Evolutionary conservation across 2,329 filamentous ascomycete species (phyloP).

Genomic region (Penicillium sp.): DNA sequence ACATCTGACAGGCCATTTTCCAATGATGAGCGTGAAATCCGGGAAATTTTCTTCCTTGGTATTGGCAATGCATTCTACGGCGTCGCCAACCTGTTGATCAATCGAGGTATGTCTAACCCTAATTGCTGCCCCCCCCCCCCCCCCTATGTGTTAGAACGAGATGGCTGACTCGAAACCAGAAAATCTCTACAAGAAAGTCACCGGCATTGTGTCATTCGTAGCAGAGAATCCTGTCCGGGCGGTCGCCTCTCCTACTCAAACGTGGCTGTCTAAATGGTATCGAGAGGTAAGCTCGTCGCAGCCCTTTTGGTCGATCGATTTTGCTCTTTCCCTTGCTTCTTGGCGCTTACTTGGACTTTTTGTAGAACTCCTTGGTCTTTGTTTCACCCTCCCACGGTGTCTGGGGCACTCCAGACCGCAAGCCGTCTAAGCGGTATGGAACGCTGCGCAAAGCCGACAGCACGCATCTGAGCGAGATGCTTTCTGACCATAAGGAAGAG

Average conservation of each 20-base stretch:
- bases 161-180: constrained; percentile 39
- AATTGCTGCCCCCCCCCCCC: background rate
- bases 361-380: constrained; percentile 73
- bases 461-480: constrained; percentile 59
- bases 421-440: constrained; percentile 63
- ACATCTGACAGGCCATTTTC: constrained; percentile 54
- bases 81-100: constrained; percentile 78
- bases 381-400: constrained; percentile 75
- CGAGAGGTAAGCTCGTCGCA: constrained; percentile 56
- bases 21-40: constrained; percentile 50
- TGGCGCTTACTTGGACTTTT: background rate
- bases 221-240: constrained; percentile 74
- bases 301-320: background rate
- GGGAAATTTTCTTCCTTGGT: constrained; percentile 82
- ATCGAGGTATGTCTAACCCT: constrained; percentile 62
- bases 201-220: constrained; percentile 80
- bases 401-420: constrained; percentile 67
- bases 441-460: constrained; percentile 53
- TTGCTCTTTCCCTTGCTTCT: background rate
- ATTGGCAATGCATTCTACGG: constrained; percentile 88
- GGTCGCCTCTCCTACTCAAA: constrained; percentile 76
- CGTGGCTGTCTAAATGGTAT: constrained; percentile 77
- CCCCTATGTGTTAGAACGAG: background rate
- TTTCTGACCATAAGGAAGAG: constrained; percentile 55
- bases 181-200: constrained; percentile 67